phyloP scores from a whole-genome alignment of 139 green algal genomes.

The Diplosphaera chodatii region DNA sequence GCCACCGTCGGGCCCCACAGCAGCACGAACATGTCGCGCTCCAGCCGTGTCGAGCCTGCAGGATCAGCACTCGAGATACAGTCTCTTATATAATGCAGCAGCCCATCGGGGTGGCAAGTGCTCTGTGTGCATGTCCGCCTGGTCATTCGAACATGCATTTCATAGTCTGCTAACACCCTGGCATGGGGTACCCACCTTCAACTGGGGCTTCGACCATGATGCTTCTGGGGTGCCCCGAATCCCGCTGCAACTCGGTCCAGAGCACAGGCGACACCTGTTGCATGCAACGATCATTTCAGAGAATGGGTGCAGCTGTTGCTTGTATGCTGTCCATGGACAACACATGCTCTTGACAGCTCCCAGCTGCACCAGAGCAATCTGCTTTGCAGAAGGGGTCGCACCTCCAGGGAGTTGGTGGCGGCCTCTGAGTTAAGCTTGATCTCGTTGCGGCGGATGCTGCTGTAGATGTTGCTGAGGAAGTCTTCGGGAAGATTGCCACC shows the following conservation, averaged over 20 bases:
- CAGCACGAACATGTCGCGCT: conserved; percentile 85
- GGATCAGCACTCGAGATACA: too few species aligned
- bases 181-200: background rate
- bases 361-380: too few species aligned
- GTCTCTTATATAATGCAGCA: too few species aligned
- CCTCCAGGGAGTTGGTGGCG: conserved; percentile 1
- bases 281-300: too few species aligned
- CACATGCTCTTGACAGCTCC: too few species aligned
- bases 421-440: conserved; percentile 58
- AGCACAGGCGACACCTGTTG: conserved; percentile 45
- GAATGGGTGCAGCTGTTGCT: too few species aligned
- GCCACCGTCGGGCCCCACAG: conserved; percentile 85
- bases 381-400: too few species aligned
- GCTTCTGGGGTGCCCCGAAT: conserved; percentile 29
- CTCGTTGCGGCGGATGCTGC: conserved; percentile 60
- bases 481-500: conserved; percentile 41
- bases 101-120: too few species aligned
- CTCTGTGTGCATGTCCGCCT: too few species aligned
- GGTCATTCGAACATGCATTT: too few species aligned
- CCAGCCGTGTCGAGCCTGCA: conserved; percentile 22
- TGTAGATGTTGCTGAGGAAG: conserved; percentile 56
- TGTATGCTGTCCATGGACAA: too few species aligned
- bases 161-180: too few species aligned
- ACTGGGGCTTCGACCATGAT: conserved; percentile 11
- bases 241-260: conserved; percentile 48